Evolutionary conservation across 495 filamentous ascomycete species (phyloP).

Genomic region (Xylaria telfairii): DNA sequence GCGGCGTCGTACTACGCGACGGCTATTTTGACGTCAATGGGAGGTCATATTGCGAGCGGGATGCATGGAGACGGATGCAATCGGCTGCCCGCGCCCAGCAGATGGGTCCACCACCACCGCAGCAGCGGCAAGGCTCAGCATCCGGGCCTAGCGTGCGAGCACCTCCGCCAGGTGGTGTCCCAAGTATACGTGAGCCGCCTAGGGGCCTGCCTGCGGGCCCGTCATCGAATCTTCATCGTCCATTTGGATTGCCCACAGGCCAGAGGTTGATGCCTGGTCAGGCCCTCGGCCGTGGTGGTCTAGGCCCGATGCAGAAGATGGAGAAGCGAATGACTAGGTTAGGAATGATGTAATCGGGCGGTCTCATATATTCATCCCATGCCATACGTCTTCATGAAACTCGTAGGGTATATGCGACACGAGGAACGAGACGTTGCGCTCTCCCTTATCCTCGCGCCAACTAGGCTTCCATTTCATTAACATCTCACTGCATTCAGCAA

Average conservation of each 20-base stretch:
- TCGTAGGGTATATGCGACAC: conserved; percentile 5
- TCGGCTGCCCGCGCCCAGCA: conserved; percentile 38
- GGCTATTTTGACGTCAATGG: conserved; percentile 66
- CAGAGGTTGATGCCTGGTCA: conserved; percentile 42
- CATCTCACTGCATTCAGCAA: conserved; percentile 14
- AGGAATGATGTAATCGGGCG: conserved; percentile 76
- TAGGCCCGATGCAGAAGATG: conserved; percentile 47
- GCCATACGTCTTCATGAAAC: background rate
- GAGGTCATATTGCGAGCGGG: conserved; percentile 78
- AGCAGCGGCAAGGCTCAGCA: conserved; percentile 40
- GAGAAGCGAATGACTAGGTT: conserved; percentile 84
- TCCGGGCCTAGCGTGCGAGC: conserved; percentile 41
- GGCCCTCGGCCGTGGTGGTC: conserved; percentile 36
- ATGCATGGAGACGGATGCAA: conserved; percentile 71
- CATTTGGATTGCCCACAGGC: conserved; percentile 38
- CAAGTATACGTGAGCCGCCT: conserved; percentile 30
- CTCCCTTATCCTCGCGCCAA: background rate
- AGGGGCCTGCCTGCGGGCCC: conserved; percentile 44
- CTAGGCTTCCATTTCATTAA: background rate
- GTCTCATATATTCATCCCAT: background rate
- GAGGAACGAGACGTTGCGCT: conserved; percentile 12
- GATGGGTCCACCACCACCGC: conserved; percentile 31
- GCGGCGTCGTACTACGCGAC: conserved; percentile 63
- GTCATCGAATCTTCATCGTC: conserved; percentile 33
- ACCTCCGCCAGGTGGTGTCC: conserved; percentile 27